Base-by-base conservation (phyloP, 257 asterid genomes). In the Solanum chilense region DNA sequence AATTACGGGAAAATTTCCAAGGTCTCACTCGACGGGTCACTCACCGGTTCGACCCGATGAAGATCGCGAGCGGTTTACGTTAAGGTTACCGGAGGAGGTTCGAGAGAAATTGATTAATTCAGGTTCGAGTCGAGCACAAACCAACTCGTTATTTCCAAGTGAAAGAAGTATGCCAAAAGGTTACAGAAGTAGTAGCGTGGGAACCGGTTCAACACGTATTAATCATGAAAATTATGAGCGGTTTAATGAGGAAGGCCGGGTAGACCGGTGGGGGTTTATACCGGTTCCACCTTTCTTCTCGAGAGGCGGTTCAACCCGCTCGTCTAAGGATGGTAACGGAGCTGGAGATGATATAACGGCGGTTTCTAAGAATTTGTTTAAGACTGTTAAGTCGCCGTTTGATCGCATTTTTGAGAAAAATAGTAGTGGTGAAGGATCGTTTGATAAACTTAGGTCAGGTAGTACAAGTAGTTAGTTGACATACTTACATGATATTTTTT, bases 21-120 rank as follows among this genome's bases (percentile, higher is more conserved):
- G 93, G 87, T 87, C 91, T 31, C 85, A 90, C 84, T 88, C 93
- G 13, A 90, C 89, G 9, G 91, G 93, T 35, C 92, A 91, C 56
- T 62, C 89, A 52, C 62, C 31, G 80, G n/a, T 88, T 88, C 92
- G 49, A 37, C 86, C 87, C 1, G 91, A 78, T 4, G 89, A 83
- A 14, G 86, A 90, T 62, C 70, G 78, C 27, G 92, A 91, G 82
- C 88, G 91, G 39, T 91, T 87, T 80, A 91, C 93, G 2, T 80
- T 91, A n/a, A 88, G 92, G 71, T 64, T 91, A 52, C 90, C 93
- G 0, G 88, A 70, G 84, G 92, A 89, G 42, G 88, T 90, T 13
- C 85, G 83, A 2, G 39, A 66, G 42, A 74, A 86, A 16, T 83
- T 91, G 66, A 82, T 88, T n/a, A 88, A 78, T 25, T 60, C 91